A percentile compares a stretch with the other conserved stretches of the same genome.
Evolutionary conservation across 345 rosid species (phyloP).

Genomic region (Salix purpurea): DNA sequence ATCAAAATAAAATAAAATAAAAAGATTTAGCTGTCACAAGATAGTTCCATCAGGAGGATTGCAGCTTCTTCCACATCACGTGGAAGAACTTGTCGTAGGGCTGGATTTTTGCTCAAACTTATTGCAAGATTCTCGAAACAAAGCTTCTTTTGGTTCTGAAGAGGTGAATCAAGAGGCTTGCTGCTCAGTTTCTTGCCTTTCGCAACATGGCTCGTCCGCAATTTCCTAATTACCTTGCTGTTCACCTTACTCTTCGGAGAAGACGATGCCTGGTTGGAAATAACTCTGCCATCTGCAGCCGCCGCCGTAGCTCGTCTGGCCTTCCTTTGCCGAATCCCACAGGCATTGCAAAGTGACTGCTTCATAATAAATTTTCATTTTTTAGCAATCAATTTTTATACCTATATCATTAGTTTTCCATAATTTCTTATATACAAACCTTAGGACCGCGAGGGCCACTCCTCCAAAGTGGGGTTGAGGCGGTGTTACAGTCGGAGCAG

Average conservation of each 20-base stretch:
- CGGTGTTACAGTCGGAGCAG: constrained; percentile 57
- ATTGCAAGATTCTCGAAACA: constrained; percentile 33
- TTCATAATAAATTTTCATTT: background rate
- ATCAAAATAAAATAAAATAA: no score
- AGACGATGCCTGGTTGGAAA: background rate
- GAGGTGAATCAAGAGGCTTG: constrained; percentile 14
- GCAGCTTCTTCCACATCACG: constrained; percentile 60
- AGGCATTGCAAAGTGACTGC: constrained; percentile 93
- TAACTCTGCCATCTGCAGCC: background rate
- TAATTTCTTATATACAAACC: constrained; percentile 19
- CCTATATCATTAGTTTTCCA: background rate
- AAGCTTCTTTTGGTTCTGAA: constrained; percentile 23
- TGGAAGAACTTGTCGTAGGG: constrained; percentile 36
- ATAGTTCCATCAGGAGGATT: constrained; percentile 50
- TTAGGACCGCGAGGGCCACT: constrained; percentile 68
- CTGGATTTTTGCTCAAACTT: constrained; percentile 36
- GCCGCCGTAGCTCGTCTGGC: constrained; percentile 68
- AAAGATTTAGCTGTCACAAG: constrained; percentile 32
- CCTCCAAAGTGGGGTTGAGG: constrained; percentile 71
- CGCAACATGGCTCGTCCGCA: constrained; percentile 17
- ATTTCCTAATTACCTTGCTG: constrained; percentile 43
- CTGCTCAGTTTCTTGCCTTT: constrained; percentile 37
- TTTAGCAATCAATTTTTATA: background rate
- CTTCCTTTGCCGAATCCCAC: constrained; percentile 89
- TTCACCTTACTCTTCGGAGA: constrained; percentile 28